Conservation (phyloP, 306 rosid genomes). For the Medicago ruthenica region DNA sequence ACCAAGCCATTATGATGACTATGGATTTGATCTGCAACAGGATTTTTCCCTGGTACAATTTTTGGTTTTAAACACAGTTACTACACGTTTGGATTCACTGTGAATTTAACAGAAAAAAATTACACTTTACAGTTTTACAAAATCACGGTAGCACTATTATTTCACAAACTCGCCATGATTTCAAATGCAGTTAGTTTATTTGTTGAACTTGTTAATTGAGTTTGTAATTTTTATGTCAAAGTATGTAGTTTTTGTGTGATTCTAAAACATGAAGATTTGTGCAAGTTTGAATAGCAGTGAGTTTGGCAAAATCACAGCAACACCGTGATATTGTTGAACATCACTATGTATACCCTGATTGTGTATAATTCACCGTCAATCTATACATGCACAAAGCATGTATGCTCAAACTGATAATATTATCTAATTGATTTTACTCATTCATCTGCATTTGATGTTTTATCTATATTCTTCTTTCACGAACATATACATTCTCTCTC, state of each 20-base stretch:
- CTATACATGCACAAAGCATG: neutral
- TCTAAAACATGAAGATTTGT: neutral
- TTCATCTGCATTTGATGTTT: too few relatives aligned
- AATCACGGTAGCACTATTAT: too few relatives aligned
- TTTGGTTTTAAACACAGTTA: neutral
- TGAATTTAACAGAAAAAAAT: neutral
- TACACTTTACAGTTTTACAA: too few relatives aligned
- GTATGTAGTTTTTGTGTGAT: constrained; percentile 5
- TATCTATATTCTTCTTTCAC: neutral
- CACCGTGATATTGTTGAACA: neutral
- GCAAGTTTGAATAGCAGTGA: neutral
- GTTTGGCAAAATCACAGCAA: neutral
- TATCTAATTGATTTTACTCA: too few relatives aligned
- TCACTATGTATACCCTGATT: neutral
- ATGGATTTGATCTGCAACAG: constrained; percentile 63
- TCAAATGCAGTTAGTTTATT: neutral
- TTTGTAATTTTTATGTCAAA: neutral
- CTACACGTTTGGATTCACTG: neutral
- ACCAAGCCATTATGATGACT: constrained; percentile 46
- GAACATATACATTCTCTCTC: neutral
- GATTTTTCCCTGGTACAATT: constrained; percentile 65
- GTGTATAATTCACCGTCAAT: neutral
- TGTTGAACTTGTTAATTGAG: neutral
- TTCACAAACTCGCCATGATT: too few relatives aligned
- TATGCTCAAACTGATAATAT: neutral